Percentiles rank a stretch among this genome's conserved stretches.
phyloP scores from a whole-genome alignment of 208 protist species.

The Tritrichomonas musculus region DNA sequence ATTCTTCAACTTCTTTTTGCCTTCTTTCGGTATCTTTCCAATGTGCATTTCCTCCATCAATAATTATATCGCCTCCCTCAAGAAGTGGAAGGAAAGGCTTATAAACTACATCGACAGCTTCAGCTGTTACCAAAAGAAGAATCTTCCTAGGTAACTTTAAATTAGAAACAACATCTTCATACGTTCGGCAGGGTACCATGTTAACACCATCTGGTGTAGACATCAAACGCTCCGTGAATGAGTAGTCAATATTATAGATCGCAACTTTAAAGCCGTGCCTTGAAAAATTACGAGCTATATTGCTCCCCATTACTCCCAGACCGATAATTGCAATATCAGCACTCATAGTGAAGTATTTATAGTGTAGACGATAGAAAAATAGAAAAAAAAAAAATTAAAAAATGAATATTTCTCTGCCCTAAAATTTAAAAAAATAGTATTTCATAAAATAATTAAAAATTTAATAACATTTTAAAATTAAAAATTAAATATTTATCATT shows the following conservation, averaged over 20 bases:
- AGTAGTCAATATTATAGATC: constrained; percentile 70
- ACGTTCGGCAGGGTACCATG: constrained; percentile 48
- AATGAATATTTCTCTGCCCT: too few species aligned
- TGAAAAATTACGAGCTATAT: constrained; percentile 94
- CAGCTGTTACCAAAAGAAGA: constrained; percentile 85
- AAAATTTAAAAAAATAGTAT: too few species aligned
- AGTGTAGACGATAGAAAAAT: too few species aligned
- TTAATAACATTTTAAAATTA: too few species aligned
- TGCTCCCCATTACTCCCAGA: constrained; percentile 95
- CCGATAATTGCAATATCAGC: constrained; percentile 79
- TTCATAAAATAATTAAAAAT: too few species aligned
- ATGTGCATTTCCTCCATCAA: constrained; percentile 84
- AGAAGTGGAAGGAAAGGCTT: constrained; percentile 47
- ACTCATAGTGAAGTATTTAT: too few species aligned
- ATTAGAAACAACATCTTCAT: constrained; percentile 56
- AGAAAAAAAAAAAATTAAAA: too few species aligned
- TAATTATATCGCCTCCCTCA: constrained; percentile 74
- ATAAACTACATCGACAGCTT: constrained; percentile 81
- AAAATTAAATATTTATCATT: too few species aligned
- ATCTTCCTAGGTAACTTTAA: constrained; percentile 76
- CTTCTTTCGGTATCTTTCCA: constrained; percentile 83
- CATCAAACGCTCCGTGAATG: constrained; percentile 38
- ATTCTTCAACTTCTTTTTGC: constrained; percentile 63
- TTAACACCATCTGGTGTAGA: constrained; percentile 13
- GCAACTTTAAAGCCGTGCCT: constrained; percentile 80